Evolutionary conservation across 805 yeast species (phyloP), one percentile per base, ranked within the genome.

Genomic region (Saccharomycopsis babjevae): DNA sequence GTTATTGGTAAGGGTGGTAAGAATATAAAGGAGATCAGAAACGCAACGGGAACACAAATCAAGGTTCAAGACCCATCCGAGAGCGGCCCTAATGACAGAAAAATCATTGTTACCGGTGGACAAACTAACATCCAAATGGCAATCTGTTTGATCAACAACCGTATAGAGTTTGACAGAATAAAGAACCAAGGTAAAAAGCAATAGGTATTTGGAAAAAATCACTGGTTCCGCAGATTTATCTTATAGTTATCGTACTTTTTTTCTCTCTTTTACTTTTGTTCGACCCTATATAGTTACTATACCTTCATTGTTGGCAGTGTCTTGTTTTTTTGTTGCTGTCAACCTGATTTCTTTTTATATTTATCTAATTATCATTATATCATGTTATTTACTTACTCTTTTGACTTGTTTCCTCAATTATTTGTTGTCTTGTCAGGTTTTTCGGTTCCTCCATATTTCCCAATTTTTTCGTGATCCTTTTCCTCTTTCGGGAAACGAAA

Each of bases 1-100:
- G 85, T 90, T 32, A 90, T 90, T 62, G 97, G 97, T 1, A 88
- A 84, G 72, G 89, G 90, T 38, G 97, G 97, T 20, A 83, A 86
- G 67, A 87, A 85, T 66, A 85, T 90, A 62, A 86, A 84, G 68
- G 89, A 87, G 64, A 84, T 90, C 57, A 80, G 93, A 64, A 85
- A 84, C 62, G 77, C 82, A 34, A 83, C 93, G 22, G 93, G 96
- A 38, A 81, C 89, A 55, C 84, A 85, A 61, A 88, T 90, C 32
- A 81, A 83, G 65, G 86, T 90, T 59, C 88, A 83, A 65, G 83
- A 78, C 42, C 80, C 79, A 20, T 75, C 74, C 28, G 83, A 82
- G 1, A 86, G 83, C 61, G 57, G 59, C 15, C 66, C 72, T 2
- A 73, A 75, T 28, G 89, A 86, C 66, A 75, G 96, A 65, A 82